phyloP scores from a whole-genome alignment of 371 early-diverging fungal genomes.

The Parasitella parasitica region DNA sequence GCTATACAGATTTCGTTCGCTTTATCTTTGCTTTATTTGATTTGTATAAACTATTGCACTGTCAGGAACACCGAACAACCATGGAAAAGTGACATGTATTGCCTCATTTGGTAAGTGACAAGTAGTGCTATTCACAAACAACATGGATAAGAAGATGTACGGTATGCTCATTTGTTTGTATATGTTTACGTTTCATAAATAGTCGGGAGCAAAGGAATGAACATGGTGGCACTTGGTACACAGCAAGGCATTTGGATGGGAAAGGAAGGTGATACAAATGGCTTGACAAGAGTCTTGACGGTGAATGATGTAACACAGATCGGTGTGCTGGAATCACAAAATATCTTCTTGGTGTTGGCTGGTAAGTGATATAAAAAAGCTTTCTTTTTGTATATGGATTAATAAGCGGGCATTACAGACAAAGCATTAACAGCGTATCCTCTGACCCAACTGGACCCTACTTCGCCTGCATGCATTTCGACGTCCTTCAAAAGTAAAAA shows the following conservation, averaged over 20 bases:
- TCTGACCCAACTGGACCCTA: constrained; percentile 53
- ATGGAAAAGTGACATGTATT: constrained; percentile 54
- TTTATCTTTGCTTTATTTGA: no score
- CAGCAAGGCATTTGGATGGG: constrained; percentile 69
- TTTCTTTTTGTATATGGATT: no score
- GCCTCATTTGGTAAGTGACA: constrained; percentile 38
- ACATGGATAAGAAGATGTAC: neutral
- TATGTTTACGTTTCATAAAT: neutral
- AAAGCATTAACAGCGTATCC: constrained; percentile 68
- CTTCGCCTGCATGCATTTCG: constrained; percentile 10
- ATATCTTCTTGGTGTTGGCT: constrained; percentile 20
- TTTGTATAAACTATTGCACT: no score
- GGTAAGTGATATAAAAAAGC: constrained; percentile 2
- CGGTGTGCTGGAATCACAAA: constrained; percentile 20
- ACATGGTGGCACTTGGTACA: constrained; percentile 74
- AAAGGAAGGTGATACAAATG: constrained; percentile 28
- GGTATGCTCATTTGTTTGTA: neutral
- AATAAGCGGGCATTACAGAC: no score
- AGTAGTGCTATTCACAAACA: no score
- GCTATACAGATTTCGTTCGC: no score
- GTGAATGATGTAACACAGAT: constrained; percentile 34
- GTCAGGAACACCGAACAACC: neutral
- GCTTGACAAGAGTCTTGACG: constrained; percentile 23
- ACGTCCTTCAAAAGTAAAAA: constrained; percentile 36
- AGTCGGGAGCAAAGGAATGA: constrained; percentile 3